Percentiles rank a stretch among this genome's conserved stretches.
These are phyloP conservation scores for Hagleromyces aurorensis DNA, from an alignment of 805 yeast genomes.

Conservation along the genomic window DNA sequence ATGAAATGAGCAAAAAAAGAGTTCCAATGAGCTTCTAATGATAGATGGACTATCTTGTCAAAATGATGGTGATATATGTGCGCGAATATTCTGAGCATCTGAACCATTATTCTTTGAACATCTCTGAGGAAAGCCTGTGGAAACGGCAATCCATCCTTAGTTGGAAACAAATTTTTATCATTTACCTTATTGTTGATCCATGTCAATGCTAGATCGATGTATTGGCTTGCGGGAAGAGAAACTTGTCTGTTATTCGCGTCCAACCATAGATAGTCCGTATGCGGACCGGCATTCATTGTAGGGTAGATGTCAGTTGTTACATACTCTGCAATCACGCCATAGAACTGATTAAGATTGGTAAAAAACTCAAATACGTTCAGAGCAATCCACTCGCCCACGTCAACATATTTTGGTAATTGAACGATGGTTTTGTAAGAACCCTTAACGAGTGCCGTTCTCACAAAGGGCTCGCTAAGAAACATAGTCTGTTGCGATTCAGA, in stretches of 20 bases:
- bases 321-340: conserved; percentile 84
- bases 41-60: conserved; percentile 84
- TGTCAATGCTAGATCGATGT: conserved; percentile 82
- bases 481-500: conserved; percentile 32
- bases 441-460: conserved; percentile 87
- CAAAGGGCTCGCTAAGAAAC: conserved; percentile 87
- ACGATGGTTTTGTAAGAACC: conserved; percentile 96
- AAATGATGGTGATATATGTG: conserved; percentile 92
- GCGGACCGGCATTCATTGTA: conserved; percentile 93
- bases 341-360: conserved; percentile 78
- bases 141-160: conserved; percentile 79
- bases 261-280: conserved; percentile 85
- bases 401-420: conserved; percentile 90
- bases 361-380: conserved; percentile 84
- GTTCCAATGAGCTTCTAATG: conserved; percentile 96
- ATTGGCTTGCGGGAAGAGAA: conserved; percentile 85
- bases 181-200: conserved; percentile 86
- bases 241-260: conserved; percentile 74
- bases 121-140: conserved; percentile 79
- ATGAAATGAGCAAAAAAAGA: conserved; percentile 93
- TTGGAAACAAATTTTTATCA: conserved; percentile 87
- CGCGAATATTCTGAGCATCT: conserved; percentile 93
- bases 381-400: conserved; percentile 92
- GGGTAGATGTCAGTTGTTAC: conserved; percentile 86
- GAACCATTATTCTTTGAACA: conserved; percentile 78